Percentiles rank a stretch among this genome's conserved stretches.
Conservation (phyloP, 1,139 yeast species). For the Pichia norvegensis region DNA sequence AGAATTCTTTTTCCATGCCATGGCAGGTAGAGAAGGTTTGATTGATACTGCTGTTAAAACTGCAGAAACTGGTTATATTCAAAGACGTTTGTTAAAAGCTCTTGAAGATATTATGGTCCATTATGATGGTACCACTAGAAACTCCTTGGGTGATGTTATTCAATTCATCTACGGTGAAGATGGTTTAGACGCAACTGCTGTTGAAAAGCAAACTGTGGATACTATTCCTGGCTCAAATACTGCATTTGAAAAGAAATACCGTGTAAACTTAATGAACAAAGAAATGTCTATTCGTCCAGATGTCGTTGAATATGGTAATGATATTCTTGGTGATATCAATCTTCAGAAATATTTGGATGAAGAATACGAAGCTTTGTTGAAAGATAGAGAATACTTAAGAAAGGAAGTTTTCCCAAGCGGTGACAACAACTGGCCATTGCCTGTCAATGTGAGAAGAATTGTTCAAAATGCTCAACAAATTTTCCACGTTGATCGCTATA, state of each 20-base stretch:
- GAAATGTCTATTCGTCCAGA: slow-evolving; percentile 58
- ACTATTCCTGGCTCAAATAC: slow-evolving; percentile 90
- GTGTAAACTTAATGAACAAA: slow-evolving; percentile 78
- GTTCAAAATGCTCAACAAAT: slow-evolving; percentile 96
- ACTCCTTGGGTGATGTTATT: slow-evolving; percentile 91
- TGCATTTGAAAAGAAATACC: slow-evolving; percentile 75
- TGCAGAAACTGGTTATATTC: slow-evolving; percentile 98
- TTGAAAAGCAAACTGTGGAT: slow-evolving; percentile 94
- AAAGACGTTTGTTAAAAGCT: slow-evolving; percentile 97
- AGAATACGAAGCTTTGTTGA: slow-evolving; percentile 69
- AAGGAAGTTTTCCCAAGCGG: slow-evolving; percentile 80
- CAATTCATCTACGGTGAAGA: slow-evolving; percentile 98
- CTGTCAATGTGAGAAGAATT: slow-evolving; percentile 94
- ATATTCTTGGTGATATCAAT: slow-evolving; percentile 82
- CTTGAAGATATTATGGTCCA: slow-evolving; percentile 98
- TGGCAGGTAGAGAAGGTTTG: slow-evolving; percentile 99
- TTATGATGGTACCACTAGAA: slow-evolving; percentile 97
- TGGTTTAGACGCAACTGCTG: slow-evolving; percentile 97
- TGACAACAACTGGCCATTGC: slow-evolving; percentile 95
- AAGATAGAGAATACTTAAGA: slow-evolving; percentile 77
- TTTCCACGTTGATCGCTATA: slow-evolving; percentile 85
- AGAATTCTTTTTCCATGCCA: slow-evolving; percentile 98
- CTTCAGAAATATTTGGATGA: slow-evolving; percentile 74
- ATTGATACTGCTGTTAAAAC: slow-evolving; percentile 95
- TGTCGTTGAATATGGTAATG: slow-evolving; percentile 80